A percentile compares a stretch with the other conserved stretches of the same genome.
phyloP scores from a whole-genome alignment of 768 basidiomycete genomes.

The Tricholoma matsutake region DNA sequence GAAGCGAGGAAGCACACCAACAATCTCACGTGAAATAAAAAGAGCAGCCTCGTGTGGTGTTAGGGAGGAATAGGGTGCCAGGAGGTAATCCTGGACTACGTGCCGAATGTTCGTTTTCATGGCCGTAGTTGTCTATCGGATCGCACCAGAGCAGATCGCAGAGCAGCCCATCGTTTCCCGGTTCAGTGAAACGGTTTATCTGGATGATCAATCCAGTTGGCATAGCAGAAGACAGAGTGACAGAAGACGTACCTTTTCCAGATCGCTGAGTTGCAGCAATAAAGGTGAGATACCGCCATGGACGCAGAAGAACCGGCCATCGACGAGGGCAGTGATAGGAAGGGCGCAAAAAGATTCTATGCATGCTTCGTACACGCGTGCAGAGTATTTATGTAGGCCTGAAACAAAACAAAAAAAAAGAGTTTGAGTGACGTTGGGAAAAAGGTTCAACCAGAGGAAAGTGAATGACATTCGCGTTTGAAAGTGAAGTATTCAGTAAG shows the following conservation, averaged over 20 bases:
- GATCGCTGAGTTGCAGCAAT: conserved; percentile 73
- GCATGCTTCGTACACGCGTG: conserved; percentile 86
- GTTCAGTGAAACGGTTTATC: conserved; percentile 93
- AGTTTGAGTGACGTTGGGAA: background rate
- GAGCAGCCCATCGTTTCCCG: conserved; percentile 85
- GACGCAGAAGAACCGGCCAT: conserved; percentile 94
- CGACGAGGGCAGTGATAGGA: conserved; percentile 89
- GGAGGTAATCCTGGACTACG: conserved; percentile 52
- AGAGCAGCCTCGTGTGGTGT: conserved; percentile 86
- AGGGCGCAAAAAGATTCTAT: conserved; percentile 87
- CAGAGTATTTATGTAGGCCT: conserved; percentile 92
- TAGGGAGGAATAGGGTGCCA: conserved; percentile 70
- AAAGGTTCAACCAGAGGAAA: background rate
- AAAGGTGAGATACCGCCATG: conserved; percentile 95
- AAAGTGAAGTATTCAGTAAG: conserved; percentile 98
- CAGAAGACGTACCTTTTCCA: conserved; percentile 50
- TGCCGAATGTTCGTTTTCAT: conserved; percentile 58
- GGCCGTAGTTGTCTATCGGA: conserved; percentile 85
- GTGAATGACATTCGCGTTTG: conserved; percentile 84
- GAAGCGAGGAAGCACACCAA: background rate
- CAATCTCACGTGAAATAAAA: conserved; percentile 83
- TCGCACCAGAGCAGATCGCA: conserved; percentile 98
- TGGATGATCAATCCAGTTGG: conserved; percentile 26
- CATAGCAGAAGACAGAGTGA: conserved; percentile 6
- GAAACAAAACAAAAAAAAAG: conserved; percentile 1